These are phyloP conservation scores for Parasarocladium wereldwijsianum DNA, from an alignment of 2,329 filamentous ascomycete species.

Conservation along the genomic window DNA sequence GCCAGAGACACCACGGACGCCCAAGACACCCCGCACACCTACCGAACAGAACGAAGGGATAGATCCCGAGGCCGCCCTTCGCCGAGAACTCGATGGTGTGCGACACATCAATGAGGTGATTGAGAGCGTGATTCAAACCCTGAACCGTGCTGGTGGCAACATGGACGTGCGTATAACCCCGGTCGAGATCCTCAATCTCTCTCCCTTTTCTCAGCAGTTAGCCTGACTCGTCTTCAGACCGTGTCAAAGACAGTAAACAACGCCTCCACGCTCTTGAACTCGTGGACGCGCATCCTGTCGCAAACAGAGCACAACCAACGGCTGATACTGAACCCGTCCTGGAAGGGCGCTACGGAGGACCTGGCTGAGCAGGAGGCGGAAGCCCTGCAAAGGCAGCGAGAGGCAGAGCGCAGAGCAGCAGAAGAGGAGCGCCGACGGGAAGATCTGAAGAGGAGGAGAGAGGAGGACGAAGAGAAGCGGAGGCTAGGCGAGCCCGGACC, in stretches of 20 bases:
- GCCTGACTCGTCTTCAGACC: slow-evolving; percentile 29
- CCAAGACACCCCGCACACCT: slow-evolving; percentile 25
- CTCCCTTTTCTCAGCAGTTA: background rate
- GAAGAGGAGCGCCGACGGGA: slow-evolving; percentile 70
- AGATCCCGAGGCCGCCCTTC: slow-evolving; percentile 60
- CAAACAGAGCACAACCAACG: slow-evolving; percentile 97
- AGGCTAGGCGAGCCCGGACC: slow-evolving; percentile 12
- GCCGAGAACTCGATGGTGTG: slow-evolving; percentile 68
- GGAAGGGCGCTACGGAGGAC: slow-evolving; percentile 82
- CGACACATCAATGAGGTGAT: slow-evolving; percentile 79
- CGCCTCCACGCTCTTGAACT: slow-evolving; percentile 79
- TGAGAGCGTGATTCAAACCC: slow-evolving; percentile 58
- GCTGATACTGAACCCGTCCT: slow-evolving; percentile 72
- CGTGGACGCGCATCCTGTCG: slow-evolving; percentile 89
- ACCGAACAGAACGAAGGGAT: slow-evolving; percentile 26
- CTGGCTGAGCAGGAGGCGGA: slow-evolving; percentile 77
- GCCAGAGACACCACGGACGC: slow-evolving; percentile 33
- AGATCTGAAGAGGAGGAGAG: slow-evolving; percentile 47
- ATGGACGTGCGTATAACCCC: slow-evolving; percentile 44
- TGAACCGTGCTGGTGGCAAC: slow-evolving; percentile 59
- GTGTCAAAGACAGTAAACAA: slow-evolving; percentile 76
- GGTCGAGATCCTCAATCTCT: background rate
- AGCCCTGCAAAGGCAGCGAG: slow-evolving; percentile 55
- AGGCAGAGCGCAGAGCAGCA: slow-evolving; percentile 58
- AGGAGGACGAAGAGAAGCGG: slow-evolving; percentile 40